phyloP scores from a whole-genome alignment of 208 protist species.

The Acanthamoeba healyi region DNA sequence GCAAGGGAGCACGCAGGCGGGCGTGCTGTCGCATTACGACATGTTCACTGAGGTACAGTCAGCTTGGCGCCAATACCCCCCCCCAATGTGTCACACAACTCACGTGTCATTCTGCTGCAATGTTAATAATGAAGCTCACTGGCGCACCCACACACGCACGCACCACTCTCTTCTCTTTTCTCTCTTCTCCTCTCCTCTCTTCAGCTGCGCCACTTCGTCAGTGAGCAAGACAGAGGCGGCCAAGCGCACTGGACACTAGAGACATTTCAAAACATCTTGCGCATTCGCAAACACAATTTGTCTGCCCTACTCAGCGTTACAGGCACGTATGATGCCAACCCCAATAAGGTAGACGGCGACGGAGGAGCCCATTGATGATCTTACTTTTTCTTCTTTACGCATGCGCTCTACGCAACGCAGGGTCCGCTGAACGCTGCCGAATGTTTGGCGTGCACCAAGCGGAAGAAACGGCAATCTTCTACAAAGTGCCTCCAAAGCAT shows the following conservation, averaged over 20 bases:
- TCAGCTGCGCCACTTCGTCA: constrained; percentile 37
- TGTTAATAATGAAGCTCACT: background rate
- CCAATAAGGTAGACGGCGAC: background rate
- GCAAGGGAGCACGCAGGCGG: background rate
- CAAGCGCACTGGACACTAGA: constrained; percentile 40
- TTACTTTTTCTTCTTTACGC: background rate
- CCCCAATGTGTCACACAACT: background rate
- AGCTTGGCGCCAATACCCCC: background rate
- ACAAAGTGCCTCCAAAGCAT: constrained; percentile 50
- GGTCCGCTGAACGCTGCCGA: constrained; percentile 56
- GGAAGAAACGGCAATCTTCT: background rate
- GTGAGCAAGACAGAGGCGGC: background rate
- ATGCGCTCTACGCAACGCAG: no score
- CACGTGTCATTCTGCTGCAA: background rate
- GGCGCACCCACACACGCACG: no score
- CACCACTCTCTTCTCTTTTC: background rate
- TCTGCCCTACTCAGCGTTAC: constrained; percentile 32
- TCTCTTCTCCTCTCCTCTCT: background rate
- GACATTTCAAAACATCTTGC: constrained; percentile 43
- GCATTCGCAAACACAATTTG: constrained; percentile 52
- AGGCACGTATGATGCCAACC: background rate
- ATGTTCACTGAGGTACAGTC: constrained; percentile 32
- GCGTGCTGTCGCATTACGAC: constrained; percentile 31
- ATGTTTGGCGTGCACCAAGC: constrained; percentile 35
- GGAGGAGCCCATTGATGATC: background rate